These are phyloP conservation scores for Solanum microdontum DNA, from an alignment of 257 asterid genomes.

Conservation along the genomic window DNA sequence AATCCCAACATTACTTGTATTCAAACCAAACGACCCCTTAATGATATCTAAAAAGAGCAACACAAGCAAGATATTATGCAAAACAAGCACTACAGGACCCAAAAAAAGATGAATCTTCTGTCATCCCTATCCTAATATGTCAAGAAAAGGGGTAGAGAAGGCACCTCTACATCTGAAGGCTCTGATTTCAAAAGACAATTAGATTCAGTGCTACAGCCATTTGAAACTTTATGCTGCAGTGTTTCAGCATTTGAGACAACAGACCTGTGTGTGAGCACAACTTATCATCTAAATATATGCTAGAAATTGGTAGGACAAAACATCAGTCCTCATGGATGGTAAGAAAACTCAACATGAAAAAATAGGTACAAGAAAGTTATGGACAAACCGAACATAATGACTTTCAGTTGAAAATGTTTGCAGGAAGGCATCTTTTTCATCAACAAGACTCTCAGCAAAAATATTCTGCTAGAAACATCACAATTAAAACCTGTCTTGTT, in stretches of 20 bases:
- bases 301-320: background rate
- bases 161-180: slow-evolving; percentile 45
- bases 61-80: background rate
- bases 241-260: slow-evolving; percentile 44
- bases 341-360: background rate
- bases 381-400: slow-evolving; percentile 54
- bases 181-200: slow-evolving; percentile 17
- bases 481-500: background rate
- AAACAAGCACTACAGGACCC: background rate
- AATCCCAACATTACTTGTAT: no score
- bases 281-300: background rate
- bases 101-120: background rate
- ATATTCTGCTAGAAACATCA: slow-evolving; percentile 44
- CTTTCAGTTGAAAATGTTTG: slow-evolving; percentile 60
- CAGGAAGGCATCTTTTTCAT: slow-evolving; percentile 70
- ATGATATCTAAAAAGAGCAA: background rate
- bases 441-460: slow-evolving; percentile 79
- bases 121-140: background rate
- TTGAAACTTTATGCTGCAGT: slow-evolving; percentile 26
- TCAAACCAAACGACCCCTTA: background rate
- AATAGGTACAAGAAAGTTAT: background rate
- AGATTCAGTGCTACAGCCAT: slow-evolving; percentile 25
- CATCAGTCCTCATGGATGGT: background rate
- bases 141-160: background rate
- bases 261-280: slow-evolving; percentile 37